Evolutionary conservation across 2,329 filamentous ascomycete genomes (phyloP).

Genomic region (Sporothrix variecibatus): DNA sequence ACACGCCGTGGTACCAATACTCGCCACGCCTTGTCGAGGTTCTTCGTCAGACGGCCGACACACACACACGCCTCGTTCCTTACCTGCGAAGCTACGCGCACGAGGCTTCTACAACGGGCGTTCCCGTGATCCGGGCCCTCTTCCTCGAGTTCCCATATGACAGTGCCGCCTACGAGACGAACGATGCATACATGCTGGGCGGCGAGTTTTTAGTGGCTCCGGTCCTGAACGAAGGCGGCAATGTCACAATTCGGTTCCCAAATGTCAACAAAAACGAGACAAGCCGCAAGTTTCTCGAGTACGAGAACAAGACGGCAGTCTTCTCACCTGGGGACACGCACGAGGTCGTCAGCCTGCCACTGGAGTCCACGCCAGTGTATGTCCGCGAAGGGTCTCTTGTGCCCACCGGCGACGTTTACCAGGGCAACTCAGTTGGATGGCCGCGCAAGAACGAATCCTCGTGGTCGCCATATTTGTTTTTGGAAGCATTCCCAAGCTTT

Average conservation of each 20-base stretch:
- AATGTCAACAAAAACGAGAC: constrained; percentile 15
- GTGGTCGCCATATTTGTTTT: constrained; percentile 36
- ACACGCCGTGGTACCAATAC: constrained; percentile 42
- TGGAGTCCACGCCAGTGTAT: constrained; percentile 38
- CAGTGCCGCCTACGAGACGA: constrained; percentile 32
- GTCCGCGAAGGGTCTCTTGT: constrained; percentile 40
- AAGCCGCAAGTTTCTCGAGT: constrained; percentile 38
- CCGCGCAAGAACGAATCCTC: constrained; percentile 25
- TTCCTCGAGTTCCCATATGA: constrained; percentile 40
- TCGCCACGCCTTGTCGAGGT: constrained; percentile 35
- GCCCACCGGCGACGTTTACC: constrained; percentile 38
- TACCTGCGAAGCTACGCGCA: constrained; percentile 40
- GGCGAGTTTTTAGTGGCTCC: constrained; percentile 40
- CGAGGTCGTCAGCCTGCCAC: constrained; percentile 27
- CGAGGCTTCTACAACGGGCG: constrained; percentile 35
- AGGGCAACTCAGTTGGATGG: constrained; percentile 39
- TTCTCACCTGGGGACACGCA: constrained; percentile 31
- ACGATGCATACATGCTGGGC: constrained; percentile 41
- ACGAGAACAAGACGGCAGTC: constrained; percentile 37
- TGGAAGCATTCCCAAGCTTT: constrained; percentile 40
- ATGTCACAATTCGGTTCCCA: constrained; percentile 40
- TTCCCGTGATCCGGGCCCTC: constrained; percentile 40
- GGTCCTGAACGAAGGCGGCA: constrained; percentile 35
- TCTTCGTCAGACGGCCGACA: constrained; percentile 38
- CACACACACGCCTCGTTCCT: constrained; percentile 39